Percentiles rank a stretch among this genome's conserved stretches.
Evolutionary conservation across 176 grass and related monocot genomes (phyloP).

Genomic region (Phragmites australis): DNA sequence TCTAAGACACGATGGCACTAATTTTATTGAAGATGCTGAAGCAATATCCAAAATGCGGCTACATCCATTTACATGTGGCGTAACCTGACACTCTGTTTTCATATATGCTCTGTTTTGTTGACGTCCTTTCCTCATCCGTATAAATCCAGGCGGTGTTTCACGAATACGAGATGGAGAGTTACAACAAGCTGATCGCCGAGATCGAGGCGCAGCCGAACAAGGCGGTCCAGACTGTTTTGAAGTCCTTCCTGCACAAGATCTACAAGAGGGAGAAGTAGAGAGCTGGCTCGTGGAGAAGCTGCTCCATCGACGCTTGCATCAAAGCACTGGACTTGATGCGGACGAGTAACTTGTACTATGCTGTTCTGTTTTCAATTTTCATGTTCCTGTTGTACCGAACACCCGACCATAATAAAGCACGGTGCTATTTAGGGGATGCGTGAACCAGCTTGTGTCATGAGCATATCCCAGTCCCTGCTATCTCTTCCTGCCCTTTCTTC

Average conservation of each 20-base stretch:
- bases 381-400: neutral
- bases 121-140: neutral
- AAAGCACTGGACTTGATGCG: slow-evolving; percentile 1
- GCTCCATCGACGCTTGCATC: slow-evolving; percentile 9
- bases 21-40: slow-evolving; percentile 35
- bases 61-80: neutral
- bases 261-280: slow-evolving; percentile 92
- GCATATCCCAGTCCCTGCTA: neutral
- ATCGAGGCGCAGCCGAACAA: slow-evolving; percentile 82
- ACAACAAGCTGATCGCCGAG: slow-evolving; percentile 64
- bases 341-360: neutral
- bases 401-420: slow-evolving; percentile 5
- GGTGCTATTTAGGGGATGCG: neutral
- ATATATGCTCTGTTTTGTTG: slow-evolving; percentile 14
- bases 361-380: slow-evolving; percentile 5
- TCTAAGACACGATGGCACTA: neutral
- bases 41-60: neutral
- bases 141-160: slow-evolving; percentile 55
- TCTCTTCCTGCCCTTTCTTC: neutral
- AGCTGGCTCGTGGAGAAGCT: slow-evolving; percentile 10
- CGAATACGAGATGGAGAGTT: slow-evolving; percentile 70
- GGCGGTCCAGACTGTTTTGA: slow-evolving; percentile 74
- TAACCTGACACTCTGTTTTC: neutral
- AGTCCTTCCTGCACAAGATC: slow-evolving; percentile 92
- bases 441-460: neutral